These are phyloP conservation scores for Solanum bulbocastanum DNA, from an alignment of 257 asterid species.

Conservation along the genomic window DNA sequence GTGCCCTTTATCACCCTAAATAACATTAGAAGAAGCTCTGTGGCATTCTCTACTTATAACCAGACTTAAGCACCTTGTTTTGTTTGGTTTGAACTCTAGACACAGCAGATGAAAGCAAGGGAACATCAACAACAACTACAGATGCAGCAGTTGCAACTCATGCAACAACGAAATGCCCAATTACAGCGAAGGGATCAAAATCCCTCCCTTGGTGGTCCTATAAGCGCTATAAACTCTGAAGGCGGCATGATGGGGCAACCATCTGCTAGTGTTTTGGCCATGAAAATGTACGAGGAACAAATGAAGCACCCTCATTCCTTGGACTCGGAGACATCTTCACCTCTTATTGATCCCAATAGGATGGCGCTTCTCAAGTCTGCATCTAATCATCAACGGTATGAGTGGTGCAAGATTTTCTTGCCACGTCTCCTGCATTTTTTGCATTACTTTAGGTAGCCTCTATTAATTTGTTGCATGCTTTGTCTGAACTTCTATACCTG, in stretches of 20 bases:
- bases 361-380: conserved; percentile 93
- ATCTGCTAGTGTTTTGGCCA: conserved; percentile 86
- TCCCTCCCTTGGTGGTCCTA: conserved; percentile 77
- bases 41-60: neutral
- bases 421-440: neutral
- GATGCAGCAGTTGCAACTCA: conserved; percentile 86
- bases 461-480: neutral
- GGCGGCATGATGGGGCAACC: conserved; percentile 97
- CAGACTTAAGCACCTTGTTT: neutral
- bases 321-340: conserved; percentile 86
- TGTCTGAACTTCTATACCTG: neutral
- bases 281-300: conserved; percentile 95
- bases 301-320: conserved; percentile 85
- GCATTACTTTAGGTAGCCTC: neutral
- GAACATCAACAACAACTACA: conserved; percentile 94
- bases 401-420: conserved; percentile 4
- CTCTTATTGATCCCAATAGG: conserved; percentile 81
- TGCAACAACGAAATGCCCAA: conserved; percentile 94
- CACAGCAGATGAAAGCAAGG: conserved; percentile 90
- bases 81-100: conserved; percentile 28
- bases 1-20: neutral
- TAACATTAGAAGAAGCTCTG: neutral
- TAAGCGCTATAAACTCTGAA: conserved; percentile 66
- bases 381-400: conserved; percentile 86
- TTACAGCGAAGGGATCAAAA: conserved; percentile 93